These are phyloP conservation scores for Sanghuangporus sanghuang DNA, from an alignment of 1,284 basidiomycete genomes.

Conservation along the genomic window DNA sequence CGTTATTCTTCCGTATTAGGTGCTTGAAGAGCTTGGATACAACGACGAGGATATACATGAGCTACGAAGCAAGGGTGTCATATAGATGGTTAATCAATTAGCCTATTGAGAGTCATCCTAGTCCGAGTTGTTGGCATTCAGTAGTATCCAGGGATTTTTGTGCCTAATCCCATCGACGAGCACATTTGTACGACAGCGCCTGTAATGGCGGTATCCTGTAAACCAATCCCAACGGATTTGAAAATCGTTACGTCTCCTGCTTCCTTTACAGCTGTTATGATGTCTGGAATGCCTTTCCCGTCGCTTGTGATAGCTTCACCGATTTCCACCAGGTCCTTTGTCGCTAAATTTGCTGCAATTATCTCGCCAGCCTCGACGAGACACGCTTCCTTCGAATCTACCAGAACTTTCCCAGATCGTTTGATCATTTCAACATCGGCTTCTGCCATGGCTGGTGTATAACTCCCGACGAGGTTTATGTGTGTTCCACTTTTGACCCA, in stretches of 20 bases:
- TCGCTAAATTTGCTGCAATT: slow-evolving; percentile 42
- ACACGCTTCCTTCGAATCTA: slow-evolving; percentile 72
- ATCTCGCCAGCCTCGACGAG: slow-evolving; percentile 74
- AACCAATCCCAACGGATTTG: slow-evolving; percentile 72
- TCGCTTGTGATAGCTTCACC: slow-evolving; percentile 47
- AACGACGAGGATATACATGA: slow-evolving; percentile 42
- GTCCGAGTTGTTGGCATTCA: not conserved
- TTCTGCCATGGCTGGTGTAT: slow-evolving; percentile 77
- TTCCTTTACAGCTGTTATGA: slow-evolving; percentile 26
- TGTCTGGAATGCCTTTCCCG: slow-evolving; percentile 26
- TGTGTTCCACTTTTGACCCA: slow-evolving; percentile 63
- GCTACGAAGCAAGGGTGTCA: not conserved
- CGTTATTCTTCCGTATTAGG: slow-evolving; percentile 32
- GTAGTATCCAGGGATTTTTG: slow-evolving; percentile 35
- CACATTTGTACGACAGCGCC: slow-evolving; percentile 38
- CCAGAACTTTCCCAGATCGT: slow-evolving; percentile 49
- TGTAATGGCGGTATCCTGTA: slow-evolving; percentile 75
- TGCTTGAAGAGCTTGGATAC: slow-evolving; percentile 70
- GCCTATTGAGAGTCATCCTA: not conserved
- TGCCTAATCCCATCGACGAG: slow-evolving; percentile 33
- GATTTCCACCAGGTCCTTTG: slow-evolving; percentile 47
- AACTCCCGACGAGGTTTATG: slow-evolving; percentile 79
- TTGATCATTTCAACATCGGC: slow-evolving; percentile 55
- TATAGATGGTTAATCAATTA: not conserved
- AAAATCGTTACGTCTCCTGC: slow-evolving; percentile 59